phyloP scores from a whole-genome alignment of 495 filamentous ascomycete genomes.

The Penicillium steckii region DNA sequence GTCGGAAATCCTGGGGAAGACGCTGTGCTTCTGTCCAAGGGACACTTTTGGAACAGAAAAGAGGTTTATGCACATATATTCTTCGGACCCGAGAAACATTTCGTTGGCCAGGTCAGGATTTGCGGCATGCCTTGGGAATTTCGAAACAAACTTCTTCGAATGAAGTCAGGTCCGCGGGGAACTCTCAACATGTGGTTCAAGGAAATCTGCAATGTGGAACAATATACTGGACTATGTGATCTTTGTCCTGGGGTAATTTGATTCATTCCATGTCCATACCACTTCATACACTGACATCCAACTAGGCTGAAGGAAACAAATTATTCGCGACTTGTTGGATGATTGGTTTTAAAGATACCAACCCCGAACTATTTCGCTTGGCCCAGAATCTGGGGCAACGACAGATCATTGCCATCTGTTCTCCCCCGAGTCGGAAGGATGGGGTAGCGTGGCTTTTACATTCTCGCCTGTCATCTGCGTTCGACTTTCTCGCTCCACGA shows the following conservation, averaged over 20 bases:
- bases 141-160: slow-evolving; percentile 20
- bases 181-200: slow-evolving; percentile 41
- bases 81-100: slow-evolving; percentile 35
- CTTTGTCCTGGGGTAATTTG: slow-evolving; percentile 32
- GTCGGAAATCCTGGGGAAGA: neutral
- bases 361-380: slow-evolving; percentile 24
- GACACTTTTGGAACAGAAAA: slow-evolving; percentile 18
- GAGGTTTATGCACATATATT: slow-evolving; percentile 29
- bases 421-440: slow-evolving; percentile 1
- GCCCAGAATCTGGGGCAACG: slow-evolving; percentile 24
- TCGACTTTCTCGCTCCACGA: slow-evolving; percentile 15
- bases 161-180: neutral
- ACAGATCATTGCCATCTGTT: slow-evolving; percentile 26
- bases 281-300: slow-evolving; percentile 1
- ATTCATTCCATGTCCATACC: neutral
- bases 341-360: slow-evolving; percentile 35
- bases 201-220: slow-evolving; percentile 31
- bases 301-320: neutral
- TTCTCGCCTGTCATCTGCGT: slow-evolving; percentile 21
- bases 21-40: neutral
- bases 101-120: slow-evolving; percentile 38
- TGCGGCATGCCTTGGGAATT: slow-evolving; percentile 27
- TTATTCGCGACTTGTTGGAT: slow-evolving; percentile 32
- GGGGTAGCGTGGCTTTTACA: slow-evolving; percentile 32
- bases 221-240: slow-evolving; percentile 29